Evolutionary conservation across 148 eudicot genomes (phyloP).

Genomic region (Amaranthus palmeri): DNA sequence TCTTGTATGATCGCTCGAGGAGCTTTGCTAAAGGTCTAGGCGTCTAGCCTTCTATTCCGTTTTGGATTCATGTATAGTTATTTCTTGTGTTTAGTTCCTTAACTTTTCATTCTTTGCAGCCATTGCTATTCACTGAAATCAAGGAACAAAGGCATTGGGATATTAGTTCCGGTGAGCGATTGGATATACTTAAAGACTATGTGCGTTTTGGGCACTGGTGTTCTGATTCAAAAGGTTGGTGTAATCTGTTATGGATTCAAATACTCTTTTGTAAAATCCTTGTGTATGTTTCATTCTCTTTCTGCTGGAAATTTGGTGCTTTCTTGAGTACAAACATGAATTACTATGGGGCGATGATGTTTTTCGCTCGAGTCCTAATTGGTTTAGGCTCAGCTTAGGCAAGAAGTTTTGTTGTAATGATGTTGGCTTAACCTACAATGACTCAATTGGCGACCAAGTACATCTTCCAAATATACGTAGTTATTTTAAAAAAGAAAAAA

Average conservation of each 20-base stretch:
- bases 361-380: no score
- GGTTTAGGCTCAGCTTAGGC: no score
- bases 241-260: not conserved
- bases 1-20: slow-evolving; percentile 97
- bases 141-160: slow-evolving; percentile 99
- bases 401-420: no score
- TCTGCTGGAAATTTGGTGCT: not conserved
- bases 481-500: no score
- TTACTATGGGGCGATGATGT: no score
- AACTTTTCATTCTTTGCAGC: slow-evolving; percentile 46
- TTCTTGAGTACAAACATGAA: not conserved
- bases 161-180: slow-evolving; percentile 77
- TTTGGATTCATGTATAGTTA: not conserved
- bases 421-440: no score
- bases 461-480: no score
- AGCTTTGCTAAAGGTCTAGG: slow-evolving; percentile 92
- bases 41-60: not conserved
- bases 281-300: not conserved
- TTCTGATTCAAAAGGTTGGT: slow-evolving; percentile 88
- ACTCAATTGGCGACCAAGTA: no score
- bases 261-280: not conserved
- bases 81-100: not conserved
- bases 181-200: slow-evolving; percentile 79
- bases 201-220: slow-evolving; percentile 99
- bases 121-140: slow-evolving; percentile 96